Base-by-base conservation (phyloP, 1,284 basidiomycete species). In the Phylloboletellus chloephorus region DNA sequence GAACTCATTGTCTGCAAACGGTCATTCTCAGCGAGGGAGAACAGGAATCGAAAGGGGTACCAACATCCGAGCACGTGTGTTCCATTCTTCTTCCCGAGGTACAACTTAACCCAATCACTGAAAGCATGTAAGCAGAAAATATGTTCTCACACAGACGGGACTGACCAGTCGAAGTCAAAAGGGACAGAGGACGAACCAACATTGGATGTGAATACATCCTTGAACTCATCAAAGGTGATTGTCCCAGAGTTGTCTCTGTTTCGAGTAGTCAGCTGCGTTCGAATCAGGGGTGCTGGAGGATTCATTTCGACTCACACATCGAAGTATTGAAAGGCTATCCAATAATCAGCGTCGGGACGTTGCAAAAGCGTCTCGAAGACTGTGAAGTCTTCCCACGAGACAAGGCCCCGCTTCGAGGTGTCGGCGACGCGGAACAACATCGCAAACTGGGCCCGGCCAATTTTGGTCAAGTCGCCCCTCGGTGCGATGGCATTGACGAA, bases 291-390 rank as follows among this genome's bases (percentile, higher is more conserved):
- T 2, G 13, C n/a, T 20, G n/a, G 9, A n/a, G n/a, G 23, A 37
- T 28, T 29, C 15, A 11, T 22, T 12, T 8, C 5, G 12, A 74
- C 88, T 59, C 67, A 92, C 90, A 85, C 83, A 65, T 97, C 93
- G 61, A 97, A 97, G 61, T 90, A 94, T 60, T 88, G 83, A 72
- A 97, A 97, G 19, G 93, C 93, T 62, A 96, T 92, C 78, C 88
- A 89, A 64, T 94, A 93, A 62, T 94, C 91, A 24, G 92, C 91
- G 65, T 95, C 91, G 31, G 91, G 86, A 54, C 90, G 73, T 64
- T 92, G 91, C 55, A 93, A 66, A 51, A 90, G 67, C 12, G 89
- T 92, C 70, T 96, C 86, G 59, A 97, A 97, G 47, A 93, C 82
- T 15, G 84, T 83, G 58, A 94, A 97, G 64, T 97, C 93, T 53